Evolutionary conservation across 768 basidiomycete genomes (phyloP).

Genomic region (Suillus brevipes): DNA sequence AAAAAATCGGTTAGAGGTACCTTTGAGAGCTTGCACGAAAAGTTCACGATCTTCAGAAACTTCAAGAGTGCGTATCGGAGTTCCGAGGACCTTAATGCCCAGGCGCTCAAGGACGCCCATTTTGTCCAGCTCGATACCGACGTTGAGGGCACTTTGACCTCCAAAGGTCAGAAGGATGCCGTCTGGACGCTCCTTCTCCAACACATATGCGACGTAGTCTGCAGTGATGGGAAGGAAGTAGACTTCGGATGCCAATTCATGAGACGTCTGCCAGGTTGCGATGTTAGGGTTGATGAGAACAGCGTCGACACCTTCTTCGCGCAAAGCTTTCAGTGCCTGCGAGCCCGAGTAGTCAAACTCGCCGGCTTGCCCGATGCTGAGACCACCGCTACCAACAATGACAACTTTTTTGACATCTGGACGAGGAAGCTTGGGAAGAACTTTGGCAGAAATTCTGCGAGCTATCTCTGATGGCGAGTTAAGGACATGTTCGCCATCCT

Average conservation of each 20-base stretch:
- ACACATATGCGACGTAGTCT: conserved; percentile 97
- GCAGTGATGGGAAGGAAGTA: conserved; percentile 96
- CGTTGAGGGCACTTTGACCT: conserved; percentile 96
- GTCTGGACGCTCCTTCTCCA: conserved; percentile 98
- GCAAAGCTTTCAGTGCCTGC: conserved; percentile 96
- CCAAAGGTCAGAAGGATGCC: conserved; percentile 97
- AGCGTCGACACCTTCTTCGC: conserved; percentile 91
- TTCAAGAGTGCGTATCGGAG: conserved; percentile 91
- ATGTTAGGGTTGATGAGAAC: conserved; percentile 99
- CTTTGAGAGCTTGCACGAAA: conserved; percentile 94
- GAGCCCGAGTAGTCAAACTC: conserved; percentile 99
- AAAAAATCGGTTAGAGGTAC: conserved; percentile 39
- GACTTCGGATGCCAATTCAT: conserved; percentile 93
- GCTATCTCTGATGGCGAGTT: conserved; percentile 95
- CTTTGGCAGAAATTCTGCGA: conserved; percentile 88
- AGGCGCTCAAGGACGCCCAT: conserved; percentile 95
- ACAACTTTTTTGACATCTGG: conserved; percentile 94
- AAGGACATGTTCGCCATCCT: conserved; percentile 72
- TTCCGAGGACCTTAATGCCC: conserved; percentile 91
- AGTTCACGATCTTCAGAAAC: conserved; percentile 96
- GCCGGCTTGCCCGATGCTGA: conserved; percentile 97
- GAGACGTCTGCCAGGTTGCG: conserved; percentile 99
- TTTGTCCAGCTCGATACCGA: conserved; percentile 92
- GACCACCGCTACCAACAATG: conserved; percentile 94
- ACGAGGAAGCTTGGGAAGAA: conserved; percentile 87